Evolutionary conservation across 345 rosid species (phyloP).

Genomic region (Corchorus olitorius): DNA sequence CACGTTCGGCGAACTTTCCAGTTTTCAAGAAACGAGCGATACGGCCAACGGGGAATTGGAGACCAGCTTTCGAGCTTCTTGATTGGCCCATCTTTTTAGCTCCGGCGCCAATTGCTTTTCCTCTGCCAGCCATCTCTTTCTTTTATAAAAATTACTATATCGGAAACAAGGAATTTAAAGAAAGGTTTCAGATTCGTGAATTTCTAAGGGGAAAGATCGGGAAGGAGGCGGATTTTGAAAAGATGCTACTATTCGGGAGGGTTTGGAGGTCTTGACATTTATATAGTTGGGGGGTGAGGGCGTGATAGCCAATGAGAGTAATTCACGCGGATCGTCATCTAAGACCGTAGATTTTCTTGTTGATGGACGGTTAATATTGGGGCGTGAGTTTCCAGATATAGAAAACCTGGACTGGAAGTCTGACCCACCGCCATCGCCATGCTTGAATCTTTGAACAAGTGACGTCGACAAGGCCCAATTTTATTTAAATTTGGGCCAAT

Average conservation of each 20-base stretch:
- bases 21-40: constrained; percentile 27
- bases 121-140: constrained; percentile 34
- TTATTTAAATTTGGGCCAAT: no score
- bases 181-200: not conserved
- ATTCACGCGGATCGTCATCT: constrained; percentile 27
- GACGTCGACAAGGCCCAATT: no score
- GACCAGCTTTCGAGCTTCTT: constrained; percentile 19
- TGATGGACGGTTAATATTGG: constrained; percentile 12
- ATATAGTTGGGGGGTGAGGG: not conserved
- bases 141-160: not conserved
- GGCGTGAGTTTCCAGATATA: not conserved
- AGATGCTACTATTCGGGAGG: no score
- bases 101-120: constrained; percentile 30
- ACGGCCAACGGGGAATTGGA: constrained; percentile 21
- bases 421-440: no score
- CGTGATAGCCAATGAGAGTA: constrained; percentile 13
- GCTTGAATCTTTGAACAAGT: no score
- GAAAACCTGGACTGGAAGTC: not conserved
- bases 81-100: constrained; percentile 16
- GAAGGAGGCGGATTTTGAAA: not conserved
- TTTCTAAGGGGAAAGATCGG: not conserved
- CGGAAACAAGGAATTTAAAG: not conserved
- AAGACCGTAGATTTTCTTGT: not conserved
- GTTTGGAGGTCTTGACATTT: not conserved
- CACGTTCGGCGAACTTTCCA: constrained; percentile 36